Percentiles rank a stretch among this genome's conserved stretches.
phyloP scores from a whole-genome alignment of 2,329 filamentous ascomycete genomes.

The Ceratocystis eucalypticola region DNA sequence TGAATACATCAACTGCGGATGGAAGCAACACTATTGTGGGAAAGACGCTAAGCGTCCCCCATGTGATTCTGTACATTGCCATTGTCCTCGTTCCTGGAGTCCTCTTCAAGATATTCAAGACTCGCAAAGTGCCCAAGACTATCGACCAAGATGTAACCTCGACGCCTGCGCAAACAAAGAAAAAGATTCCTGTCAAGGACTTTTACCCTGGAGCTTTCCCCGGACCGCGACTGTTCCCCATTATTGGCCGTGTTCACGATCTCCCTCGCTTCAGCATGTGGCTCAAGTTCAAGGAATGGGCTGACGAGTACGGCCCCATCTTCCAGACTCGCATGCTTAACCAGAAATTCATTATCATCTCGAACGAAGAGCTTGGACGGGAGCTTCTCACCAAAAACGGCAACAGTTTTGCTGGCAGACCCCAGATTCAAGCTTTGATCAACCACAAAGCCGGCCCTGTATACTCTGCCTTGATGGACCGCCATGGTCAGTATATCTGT shows the following conservation, averaged over 20 bases:
- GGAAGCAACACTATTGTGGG: not conserved
- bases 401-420: constrained; percentile 37
- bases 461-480: constrained; percentile 39
- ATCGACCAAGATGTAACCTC: not conserved
- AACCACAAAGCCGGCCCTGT: constrained; percentile 36
- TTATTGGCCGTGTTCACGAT: constrained; percentile 37
- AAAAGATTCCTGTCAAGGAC: constrained; percentile 21
- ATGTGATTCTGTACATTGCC: constrained; percentile 34
- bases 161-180: not conserved
- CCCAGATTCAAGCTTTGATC: constrained; percentile 37
- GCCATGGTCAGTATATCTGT: constrained; percentile 30
- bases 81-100: constrained; percentile 30
- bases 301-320: constrained; percentile 31
- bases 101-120: constrained; percentile 30
- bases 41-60: constrained; percentile 30
- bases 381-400: constrained; percentile 37
- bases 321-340: constrained; percentile 31
- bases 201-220: constrained; percentile 28
- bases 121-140: constrained; percentile 25
- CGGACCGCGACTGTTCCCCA: constrained; percentile 34
- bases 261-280: constrained; percentile 34
- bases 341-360: constrained; percentile 33
- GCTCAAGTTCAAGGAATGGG: constrained; percentile 40
- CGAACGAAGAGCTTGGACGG: constrained; percentile 35
- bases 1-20: constrained; percentile 6